Base-by-base conservation (phyloP, 768 basidiomycete species). In the Phallus indusiatus region DNA sequence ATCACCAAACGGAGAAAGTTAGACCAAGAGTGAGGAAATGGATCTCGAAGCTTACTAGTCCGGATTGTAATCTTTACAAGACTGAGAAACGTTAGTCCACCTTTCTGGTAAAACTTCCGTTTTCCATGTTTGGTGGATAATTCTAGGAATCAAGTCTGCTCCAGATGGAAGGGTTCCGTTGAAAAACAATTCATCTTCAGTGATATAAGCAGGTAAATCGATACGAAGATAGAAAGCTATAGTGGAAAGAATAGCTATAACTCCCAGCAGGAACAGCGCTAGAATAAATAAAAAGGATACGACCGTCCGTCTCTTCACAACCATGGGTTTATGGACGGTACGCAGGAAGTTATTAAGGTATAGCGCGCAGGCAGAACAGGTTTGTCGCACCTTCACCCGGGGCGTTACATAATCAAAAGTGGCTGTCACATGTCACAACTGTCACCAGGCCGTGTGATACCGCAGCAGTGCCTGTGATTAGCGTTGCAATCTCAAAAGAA, bases 51-150 rank as follows among this genome's bases (percentile, higher is more conserved):
- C 94, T 67, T 70, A 96, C 94, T 96, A 99, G 79, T 96, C 94
- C 6, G 90, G 81, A 85, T 94, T 94, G 79, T 96, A 85, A 66
- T 88, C 83, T 60, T 86, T 81, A 74, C 96, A 98, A 28, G 77
- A 84, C 69, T 90, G 79, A 24, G 93, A 93, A 49, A 94, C 78
- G 46, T 73, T 75, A 61, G 81, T 80, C 94, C 94, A 99, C 61
- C 81, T 79, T 48, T 76, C 72, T 1, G 96, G 96, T 21, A 99
- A 76, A 0, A 80, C 81, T 56, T 94, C 87, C 10, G 88, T 84
- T 77, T 94, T 96, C 96, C 96, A 99, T 21, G 96, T 98, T 80
- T 97, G 95, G 72, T 99, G 96, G 52, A 99, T 81, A 60, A 99
- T 90, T 54, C 91, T 81, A 2, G 94, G 96, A 37, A 98, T 84